Evolutionary conservation across 2,329 filamentous ascomycete species (phyloP).

Genomic region (Fusarium staphyleae): DNA sequence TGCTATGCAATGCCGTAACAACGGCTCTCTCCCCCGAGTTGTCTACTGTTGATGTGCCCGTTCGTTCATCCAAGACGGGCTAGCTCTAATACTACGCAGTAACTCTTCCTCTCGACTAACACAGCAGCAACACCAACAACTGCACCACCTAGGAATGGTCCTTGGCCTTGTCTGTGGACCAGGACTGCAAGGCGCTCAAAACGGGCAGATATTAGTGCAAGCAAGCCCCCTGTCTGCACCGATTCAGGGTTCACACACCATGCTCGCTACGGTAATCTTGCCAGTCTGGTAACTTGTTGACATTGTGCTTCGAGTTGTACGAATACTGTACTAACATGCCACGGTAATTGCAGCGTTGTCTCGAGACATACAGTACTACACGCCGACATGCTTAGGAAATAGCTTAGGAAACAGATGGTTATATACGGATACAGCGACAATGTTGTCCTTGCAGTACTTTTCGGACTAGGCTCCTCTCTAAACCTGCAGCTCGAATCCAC

Average conservation of each 20-base stretch:
- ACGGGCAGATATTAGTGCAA: conserved; percentile 31
- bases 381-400: too few species aligned
- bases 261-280: conserved; percentile 7
- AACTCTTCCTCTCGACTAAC: neutral
- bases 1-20: too few species aligned
- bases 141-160: conserved; percentile 18
- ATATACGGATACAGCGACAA: neutral
- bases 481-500: conserved; percentile 33
- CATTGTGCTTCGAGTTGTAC: conserved; percentile 12
- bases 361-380: neutral
- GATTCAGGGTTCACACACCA: conserved; percentile 36
- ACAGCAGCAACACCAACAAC: conserved; percentile 23
- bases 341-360: too few species aligned
- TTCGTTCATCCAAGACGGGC: too few species aligned
- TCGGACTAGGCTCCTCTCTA: conserved; percentile 19
- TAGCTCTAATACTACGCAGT: too few species aligned
- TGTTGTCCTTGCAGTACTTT: neutral
- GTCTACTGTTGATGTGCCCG: too few species aligned
- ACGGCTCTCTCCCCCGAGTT: too few species aligned
- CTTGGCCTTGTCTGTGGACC: conserved; percentile 26
- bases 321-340: too few species aligned
- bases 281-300: conserved; percentile 12
- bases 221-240: conserved; percentile 33
- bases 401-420: conserved; percentile 22
- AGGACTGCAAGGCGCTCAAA: conserved; percentile 38